Evolutionary conservation across 768 basidiomycete species (phyloP).

Genomic region (Paxillus ammoniavirescens): DNA sequence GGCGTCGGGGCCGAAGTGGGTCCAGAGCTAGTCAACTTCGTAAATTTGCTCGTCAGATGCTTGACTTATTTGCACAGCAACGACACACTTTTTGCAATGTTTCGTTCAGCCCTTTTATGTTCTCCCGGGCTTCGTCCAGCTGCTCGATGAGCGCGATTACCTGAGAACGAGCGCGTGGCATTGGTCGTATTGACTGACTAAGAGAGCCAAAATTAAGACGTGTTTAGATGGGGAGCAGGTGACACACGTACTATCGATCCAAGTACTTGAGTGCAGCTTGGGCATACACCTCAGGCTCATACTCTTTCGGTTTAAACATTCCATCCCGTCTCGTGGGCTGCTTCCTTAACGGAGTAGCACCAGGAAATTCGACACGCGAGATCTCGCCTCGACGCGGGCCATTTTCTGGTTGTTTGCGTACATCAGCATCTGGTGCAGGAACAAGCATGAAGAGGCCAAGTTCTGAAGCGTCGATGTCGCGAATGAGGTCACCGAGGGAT

Average conservation of each 20-base stretch:
- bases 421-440: constrained; percentile 31
- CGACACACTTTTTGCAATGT: constrained; percentile 40
- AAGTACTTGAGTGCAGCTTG: constrained; percentile 75
- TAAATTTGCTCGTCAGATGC: neutral
- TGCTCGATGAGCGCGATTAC: constrained; percentile 38
- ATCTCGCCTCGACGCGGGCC: constrained; percentile 41
- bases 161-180: constrained; percentile 49
- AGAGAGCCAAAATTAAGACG: constrained; percentile 35
- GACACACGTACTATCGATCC: constrained; percentile 64
- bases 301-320: constrained; percentile 35
- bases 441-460: constrained; percentile 73
- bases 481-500: constrained; percentile 71
- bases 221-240: neutral
- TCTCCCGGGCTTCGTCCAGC: constrained; percentile 36
- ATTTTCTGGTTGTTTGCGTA: constrained; percentile 27
- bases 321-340: constrained; percentile 42
- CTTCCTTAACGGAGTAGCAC: constrained; percentile 65
- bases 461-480: constrained; percentile 76
- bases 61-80: constrained; percentile 2
- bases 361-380: constrained; percentile 62
- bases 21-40: constrained; percentile 16
- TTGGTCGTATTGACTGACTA: constrained; percentile 46
- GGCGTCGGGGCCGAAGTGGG: constrained; percentile 18
- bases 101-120: constrained; percentile 34
- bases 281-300: constrained; percentile 74